Evolutionary conservation across 2,329 filamentous ascomycete genomes (phyloP), one percentile per base, ranked within the genome.

Genomic region (Microdochium paspali): DNA sequence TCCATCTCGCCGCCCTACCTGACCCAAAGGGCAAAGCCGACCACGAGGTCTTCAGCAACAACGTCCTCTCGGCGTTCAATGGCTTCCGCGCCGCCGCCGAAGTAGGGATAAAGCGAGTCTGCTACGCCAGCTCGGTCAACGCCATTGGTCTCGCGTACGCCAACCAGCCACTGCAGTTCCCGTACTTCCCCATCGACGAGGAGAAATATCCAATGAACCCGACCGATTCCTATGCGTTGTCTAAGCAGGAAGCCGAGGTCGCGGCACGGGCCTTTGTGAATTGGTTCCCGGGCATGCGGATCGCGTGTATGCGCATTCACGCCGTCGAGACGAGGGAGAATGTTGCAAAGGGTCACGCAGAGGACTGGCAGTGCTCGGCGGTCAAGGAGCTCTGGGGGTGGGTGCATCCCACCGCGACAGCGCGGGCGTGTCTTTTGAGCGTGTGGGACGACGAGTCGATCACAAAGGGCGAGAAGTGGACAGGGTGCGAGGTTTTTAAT

Each of bases 171-270:
- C 50, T 65, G 15, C 49, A 54, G 4, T 64, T 66, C 47, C 60
- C 60, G 30, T 67, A 64, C 49, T 65, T 66, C 47, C 65, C 64
- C 23, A 56, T 67, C 24, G 64, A 67, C 28, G 64, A 68, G 53
- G 58, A 63, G 18, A 7, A 7, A 7, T 58, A 58, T 21, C 57
- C 60, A 1, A 50, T 50, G 13, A 55, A 54, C 13, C 64, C 64
- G 4, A 66, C 61, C 2, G 66, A 66, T 46, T 46, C 60, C 0
- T 66, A 66, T 45, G 62, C 62, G 4, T 55, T 66, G 2, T 62
- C 61, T n/a, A 67, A 67, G 48, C 50, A 58, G 7, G 62, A 66
- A 50, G 56, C 63, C 3, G 65, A 66, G 50, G 47, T 55, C 4
- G 61, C 66, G 49, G 64, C 60, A 5, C 50, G 47, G n/a, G 53